A percentile compares a stretch with the other conserved stretches of the same genome.
phyloP scores from a whole-genome alignment of 306 rosid genomes.

The Gynostemma pentaphyllum region DNA sequence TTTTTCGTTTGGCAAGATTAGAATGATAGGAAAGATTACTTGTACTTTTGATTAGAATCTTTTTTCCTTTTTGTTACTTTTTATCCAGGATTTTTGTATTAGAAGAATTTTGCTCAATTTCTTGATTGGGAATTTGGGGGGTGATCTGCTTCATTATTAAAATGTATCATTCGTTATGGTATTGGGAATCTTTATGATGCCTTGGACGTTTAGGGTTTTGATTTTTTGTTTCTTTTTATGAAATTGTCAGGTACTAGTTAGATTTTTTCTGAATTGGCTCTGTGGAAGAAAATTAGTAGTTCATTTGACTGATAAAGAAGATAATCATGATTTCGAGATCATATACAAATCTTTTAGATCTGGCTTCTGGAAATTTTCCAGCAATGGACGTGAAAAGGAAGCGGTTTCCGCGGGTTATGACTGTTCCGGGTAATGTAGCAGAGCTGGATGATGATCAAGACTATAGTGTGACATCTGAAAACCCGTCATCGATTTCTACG shows the following conservation, averaged over 20 bases:
- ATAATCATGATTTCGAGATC: conserved; percentile 65
- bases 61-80: background rate
- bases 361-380: conserved; percentile 76
- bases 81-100: background rate
- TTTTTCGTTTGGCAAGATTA: conserved; percentile 26
- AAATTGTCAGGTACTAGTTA: conserved; percentile 3
- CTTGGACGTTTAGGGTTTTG: conserved; percentile 5
- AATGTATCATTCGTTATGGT: background rate
- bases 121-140: conserved; percentile 11
- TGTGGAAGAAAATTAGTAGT: background rate
- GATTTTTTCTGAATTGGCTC: background rate
- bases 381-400: conserved; percentile 38
- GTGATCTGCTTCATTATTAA: background rate
- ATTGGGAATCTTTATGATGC: background rate
- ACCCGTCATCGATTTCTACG: conserved; percentile 36
- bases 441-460: conserved; percentile 64
- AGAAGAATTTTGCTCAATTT: background rate
- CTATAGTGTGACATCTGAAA: conserved; percentile 49
- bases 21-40: conserved; percentile 11
- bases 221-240: background rate
- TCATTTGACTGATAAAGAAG: conserved; percentile 11
- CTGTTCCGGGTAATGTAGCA: conserved; percentile 48
- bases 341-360: conserved; percentile 63
- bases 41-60: conserved; percentile 4
- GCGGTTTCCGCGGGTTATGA: conserved; percentile 54